A percentile compares a stretch with the other conserved stretches of the same genome.
Conservation (phyloP, 179 eudicot genomes). For the Heliamphora pulchella region DNA sequence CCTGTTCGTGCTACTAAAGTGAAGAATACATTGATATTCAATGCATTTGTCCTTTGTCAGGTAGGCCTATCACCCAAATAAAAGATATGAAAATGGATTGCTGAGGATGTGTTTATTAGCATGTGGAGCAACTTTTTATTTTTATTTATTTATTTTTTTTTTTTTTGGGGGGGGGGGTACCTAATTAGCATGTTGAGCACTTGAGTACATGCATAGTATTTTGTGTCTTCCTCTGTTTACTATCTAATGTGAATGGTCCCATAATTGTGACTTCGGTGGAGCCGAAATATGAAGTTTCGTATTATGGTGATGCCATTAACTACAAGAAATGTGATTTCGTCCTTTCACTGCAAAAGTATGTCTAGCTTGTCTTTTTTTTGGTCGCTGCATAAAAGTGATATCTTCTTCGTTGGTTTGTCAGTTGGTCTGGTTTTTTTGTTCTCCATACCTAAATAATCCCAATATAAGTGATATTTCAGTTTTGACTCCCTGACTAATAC, state of each 20-base stretch:
- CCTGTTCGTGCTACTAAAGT: slow-evolving; percentile 44
- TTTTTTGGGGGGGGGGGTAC: no score
- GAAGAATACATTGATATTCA: slow-evolving; percentile 80
- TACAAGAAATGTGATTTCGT: neutral
- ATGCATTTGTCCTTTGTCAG: slow-evolving; percentile 87
- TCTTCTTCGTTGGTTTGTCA: no score
- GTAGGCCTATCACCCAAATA: slow-evolving; percentile 25
- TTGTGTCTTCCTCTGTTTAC: neutral
- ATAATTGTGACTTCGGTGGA: neutral
- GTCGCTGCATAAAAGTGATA: no score
- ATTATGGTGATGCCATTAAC: neutral
- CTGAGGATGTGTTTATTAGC: neutral
- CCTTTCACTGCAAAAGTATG: neutral
- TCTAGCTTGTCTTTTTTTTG: no score
- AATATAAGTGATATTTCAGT: neutral
- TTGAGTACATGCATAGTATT: neutral
- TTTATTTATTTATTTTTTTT: no score
- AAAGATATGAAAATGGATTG: neutral
- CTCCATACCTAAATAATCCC: no score
- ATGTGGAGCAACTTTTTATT: neutral
- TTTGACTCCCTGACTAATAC: neutral
- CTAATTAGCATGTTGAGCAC: neutral
- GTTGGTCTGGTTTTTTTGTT: no score
- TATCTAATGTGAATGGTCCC: neutral
- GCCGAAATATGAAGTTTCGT: neutral